Evolutionary conservation across 1,139 yeast species (phyloP).

Genomic region (Pichia sp.): DNA sequence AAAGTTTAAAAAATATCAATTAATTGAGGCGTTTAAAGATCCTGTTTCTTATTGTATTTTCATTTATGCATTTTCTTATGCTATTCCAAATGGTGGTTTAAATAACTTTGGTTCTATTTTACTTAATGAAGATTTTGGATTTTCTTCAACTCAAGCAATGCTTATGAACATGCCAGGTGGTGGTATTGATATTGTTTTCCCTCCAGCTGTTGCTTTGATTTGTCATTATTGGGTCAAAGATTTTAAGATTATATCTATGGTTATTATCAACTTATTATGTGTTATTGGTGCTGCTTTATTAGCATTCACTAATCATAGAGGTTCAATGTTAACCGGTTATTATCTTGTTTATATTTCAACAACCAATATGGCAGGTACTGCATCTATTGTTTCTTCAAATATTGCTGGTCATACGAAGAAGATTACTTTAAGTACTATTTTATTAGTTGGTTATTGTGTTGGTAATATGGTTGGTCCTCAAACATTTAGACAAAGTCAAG

Average conservation of each 20-base stretch:
- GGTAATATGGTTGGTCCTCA: constrained; percentile 61
- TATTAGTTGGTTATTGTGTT: constrained; percentile 50
- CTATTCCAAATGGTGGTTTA: constrained; percentile 36
- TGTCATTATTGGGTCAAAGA: constrained; percentile 20
- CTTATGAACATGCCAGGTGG: constrained; percentile 35
- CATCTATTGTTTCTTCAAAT: constrained; percentile 38
- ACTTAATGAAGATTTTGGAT: constrained; percentile 32
- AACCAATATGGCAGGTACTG: constrained; percentile 29
- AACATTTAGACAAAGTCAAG: constrained; percentile 37
- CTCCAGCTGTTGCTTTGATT: constrained; percentile 33
- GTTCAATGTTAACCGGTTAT: constrained; percentile 41
- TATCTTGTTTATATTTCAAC: constrained; percentile 30
- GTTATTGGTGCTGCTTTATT: constrained; percentile 15
- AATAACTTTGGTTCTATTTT: constrained; percentile 37
- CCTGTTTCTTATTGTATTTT: constrained; percentile 29
- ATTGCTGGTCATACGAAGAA: constrained; percentile 45
- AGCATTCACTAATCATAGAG: constrained; percentile 18
- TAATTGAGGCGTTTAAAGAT: constrained; percentile 30
- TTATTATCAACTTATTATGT: constrained; percentile 12
- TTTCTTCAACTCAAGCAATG: constrained; percentile 26
- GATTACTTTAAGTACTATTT: constrained; percentile 48
- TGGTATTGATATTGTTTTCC: constrained; percentile 34
- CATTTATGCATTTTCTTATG: constrained; percentile 31
- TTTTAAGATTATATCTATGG: constrained; percentile 12
- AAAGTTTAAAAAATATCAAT: constrained; percentile 33